Base-by-base conservation (phyloP, 202 grass and related monocot species). In the Eragrostis tef region DNA sequence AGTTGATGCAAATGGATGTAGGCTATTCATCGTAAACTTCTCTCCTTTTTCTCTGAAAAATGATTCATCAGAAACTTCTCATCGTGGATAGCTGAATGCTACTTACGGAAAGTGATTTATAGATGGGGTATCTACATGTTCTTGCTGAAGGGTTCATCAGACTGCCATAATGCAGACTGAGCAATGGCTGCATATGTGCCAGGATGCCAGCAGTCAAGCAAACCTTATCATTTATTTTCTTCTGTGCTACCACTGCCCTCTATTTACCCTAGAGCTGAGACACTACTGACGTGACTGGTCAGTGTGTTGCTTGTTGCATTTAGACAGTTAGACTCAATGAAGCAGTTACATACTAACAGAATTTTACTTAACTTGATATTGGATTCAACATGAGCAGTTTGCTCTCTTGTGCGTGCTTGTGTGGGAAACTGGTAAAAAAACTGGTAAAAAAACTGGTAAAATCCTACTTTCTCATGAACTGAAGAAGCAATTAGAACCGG, bases 181-280 rank as follows among this genome's bases (percentile, higher is more conserved):
- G 21, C n/a, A 62, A 47, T 62, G 17, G 73, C 36, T 61, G 77
- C 73, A 41, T 49, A 41, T 47, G 46, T 77, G 59, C 50, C 74
- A 81, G 79, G 74, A 54, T 70, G 67, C 50, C n/a, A 73, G 67
- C 26, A 78, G 24, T 47, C 73, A 70, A 63, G 79, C 84, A 74
- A 56, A 43, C 46, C 26, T 70, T 41, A 75, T 6, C 39, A 80
- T 83, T 79, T 74, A 83, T 75, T 83, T 83, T 49, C 70, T 79
- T 63, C 10, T 75, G 80, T 11, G 25, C 73, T 70, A 27, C 31
- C 78, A 64, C 59, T 89, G 29, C 51, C 44, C 50, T 85, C 29
- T 52, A 49, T 77, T 83, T 53, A 70, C 73, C 72, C 45, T 79
- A 79, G 43, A 83, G 68, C 67, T 83, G 42, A 39, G 34, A 53